Base-by-base conservation (phyloP, 2,329 filamentous ascomycete species). In the Corinectria fuckeliana region DNA sequence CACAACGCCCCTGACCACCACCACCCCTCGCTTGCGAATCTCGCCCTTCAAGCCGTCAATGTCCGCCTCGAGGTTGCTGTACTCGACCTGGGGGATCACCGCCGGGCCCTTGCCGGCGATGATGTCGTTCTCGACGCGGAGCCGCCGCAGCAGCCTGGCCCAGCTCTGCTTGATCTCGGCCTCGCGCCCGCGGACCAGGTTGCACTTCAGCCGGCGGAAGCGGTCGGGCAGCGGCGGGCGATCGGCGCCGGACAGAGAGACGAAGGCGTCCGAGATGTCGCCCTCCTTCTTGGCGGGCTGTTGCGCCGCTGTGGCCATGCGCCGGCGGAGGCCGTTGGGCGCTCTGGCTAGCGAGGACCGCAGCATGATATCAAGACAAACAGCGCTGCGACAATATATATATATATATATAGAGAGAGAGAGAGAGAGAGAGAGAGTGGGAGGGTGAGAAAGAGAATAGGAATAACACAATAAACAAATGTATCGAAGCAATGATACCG, bases 1-100 rank as follows among this genome's bases (percentile, higher is more conserved):
- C 13, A 93, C 74, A 3, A 92, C 90, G 11, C 86, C 86, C 41
- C 85, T 81, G 20, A 93, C 80, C 1, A 93, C 85, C 0, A 85
- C 84, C 0, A 81, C 84, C 8, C 89, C 89, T 1, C 88, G 80
- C 65, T 87, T 85, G 59, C 78, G 76, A 28, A 91, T 82, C 61
- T 88, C 86, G 1, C 76, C 78, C 34, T 73, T 74, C 8, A 78
- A 49, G 0, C 50, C 60, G 7, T 61, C 53, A 3, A 81, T 64
- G 3, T 79, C 79, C 0, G 69, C 70, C 0, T 81, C 74, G 1
- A 86, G 70, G 6, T 79, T 69, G 0, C 70, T 62, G 58, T 81
- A 88, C 1, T 82, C 75, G 4, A 88, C 69, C 45, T 80, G 77
- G 1, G 86, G 86, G 20, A 88, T 78, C 2, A 86, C 78, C 2